phyloP scores from a whole-genome alignment of 73 alveolate species.

The Tetrahymena elliotti region DNA sequence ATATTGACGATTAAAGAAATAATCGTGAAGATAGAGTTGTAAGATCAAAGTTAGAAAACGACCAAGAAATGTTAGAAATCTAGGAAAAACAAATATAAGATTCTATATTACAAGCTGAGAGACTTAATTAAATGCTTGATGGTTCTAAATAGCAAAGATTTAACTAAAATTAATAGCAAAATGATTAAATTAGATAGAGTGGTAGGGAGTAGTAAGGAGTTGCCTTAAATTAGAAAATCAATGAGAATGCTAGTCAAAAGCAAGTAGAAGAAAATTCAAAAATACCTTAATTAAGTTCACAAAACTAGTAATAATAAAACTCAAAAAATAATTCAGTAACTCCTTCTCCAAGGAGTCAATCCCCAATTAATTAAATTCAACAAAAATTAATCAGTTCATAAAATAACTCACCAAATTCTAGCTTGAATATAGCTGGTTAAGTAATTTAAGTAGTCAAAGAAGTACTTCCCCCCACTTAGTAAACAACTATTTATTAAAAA shows the following conservation, averaged over 20 bases:
- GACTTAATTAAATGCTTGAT: background rate
- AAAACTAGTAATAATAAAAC: background rate
- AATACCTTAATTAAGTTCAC: background rate
- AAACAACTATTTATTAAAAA: background rate
- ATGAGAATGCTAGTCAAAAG: background rate
- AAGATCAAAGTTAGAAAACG: background rate
- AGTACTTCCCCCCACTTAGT: background rate
- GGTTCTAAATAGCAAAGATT: background rate
- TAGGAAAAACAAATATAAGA: background rate
- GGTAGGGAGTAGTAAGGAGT: background rate
- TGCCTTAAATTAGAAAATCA: background rate
- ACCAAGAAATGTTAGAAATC: background rate
- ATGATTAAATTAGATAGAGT: background rate
- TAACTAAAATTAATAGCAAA: background rate
- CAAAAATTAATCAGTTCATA: background rate
- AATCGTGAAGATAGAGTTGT: background rate
- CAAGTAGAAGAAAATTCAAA: background rate
- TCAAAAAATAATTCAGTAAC: background rate
- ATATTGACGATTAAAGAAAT: background rate
- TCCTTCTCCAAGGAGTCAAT: background rate
- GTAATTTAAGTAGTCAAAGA: background rate
- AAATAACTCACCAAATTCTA: background rate
- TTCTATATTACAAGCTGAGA: background rate
- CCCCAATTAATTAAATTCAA: background rate
- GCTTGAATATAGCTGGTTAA: background rate